A percentile compares a stretch with the other conserved stretches of the same genome.
phyloP scores from a whole-genome alignment of 352 stramenopile species.

The Globisporangium mamillatum region DNA sequence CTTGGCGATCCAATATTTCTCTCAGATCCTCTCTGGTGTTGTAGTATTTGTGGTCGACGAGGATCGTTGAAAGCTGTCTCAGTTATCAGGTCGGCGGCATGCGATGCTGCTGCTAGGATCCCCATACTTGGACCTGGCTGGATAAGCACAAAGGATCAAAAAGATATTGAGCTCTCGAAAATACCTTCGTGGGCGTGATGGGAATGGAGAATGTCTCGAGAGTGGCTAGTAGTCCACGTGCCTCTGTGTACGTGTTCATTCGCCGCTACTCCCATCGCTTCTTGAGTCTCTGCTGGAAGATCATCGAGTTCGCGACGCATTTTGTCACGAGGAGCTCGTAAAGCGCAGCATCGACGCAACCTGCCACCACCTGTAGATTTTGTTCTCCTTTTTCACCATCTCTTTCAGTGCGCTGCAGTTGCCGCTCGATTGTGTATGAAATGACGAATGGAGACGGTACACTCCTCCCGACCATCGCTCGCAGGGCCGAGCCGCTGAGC shows the following conservation, averaged over 20 bases:
- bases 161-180: too few relatives aligned
- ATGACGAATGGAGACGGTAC: conserved; percentile 16
- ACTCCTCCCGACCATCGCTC: not conserved
- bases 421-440: conserved; percentile 11
- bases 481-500: conserved; percentile 11
- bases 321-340: conserved; percentile 13
- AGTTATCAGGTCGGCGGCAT: not conserved
- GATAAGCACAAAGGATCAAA: too few relatives aligned
- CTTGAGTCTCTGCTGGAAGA: conserved; percentile 10
- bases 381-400: not conserved
- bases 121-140: too few relatives aligned
- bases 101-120: too few relatives aligned
- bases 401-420: conserved; percentile 1
- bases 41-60: not conserved
- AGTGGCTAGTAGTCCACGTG: too few relatives aligned
- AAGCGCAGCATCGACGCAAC: conserved; percentile 11
- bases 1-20: not conserved
- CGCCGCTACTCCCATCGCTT: conserved; percentile 2
- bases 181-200: too few relatives aligned
- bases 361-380: not conserved
- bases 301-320: conserved; percentile 8
- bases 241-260: not conserved
- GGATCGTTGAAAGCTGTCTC: not conserved
- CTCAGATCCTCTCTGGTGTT: too few relatives aligned
- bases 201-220: too few relatives aligned